Evolutionary conservation across 306 rosid species (phyloP).

Genomic region (Prunus padus): DNA sequence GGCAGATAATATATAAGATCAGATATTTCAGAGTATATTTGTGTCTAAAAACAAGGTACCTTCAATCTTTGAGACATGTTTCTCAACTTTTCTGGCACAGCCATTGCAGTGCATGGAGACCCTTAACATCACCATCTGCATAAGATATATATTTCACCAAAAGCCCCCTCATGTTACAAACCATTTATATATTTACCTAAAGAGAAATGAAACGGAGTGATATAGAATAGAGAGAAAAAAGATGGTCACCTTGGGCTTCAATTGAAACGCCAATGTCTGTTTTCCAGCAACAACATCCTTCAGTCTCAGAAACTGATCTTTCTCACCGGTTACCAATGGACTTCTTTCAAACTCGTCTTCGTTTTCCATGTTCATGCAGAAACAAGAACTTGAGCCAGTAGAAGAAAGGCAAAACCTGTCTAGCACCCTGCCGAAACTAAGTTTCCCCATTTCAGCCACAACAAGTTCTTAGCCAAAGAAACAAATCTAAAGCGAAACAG

Average conservation of each 20-base stretch:
- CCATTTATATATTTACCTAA: neutral
- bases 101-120: slow-evolving; percentile 97
- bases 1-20: too few species aligned
- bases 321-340: slow-evolving; percentile 46
- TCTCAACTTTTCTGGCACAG: slow-evolving; percentile 90
- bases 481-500: slow-evolving; percentile 29
- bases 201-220: neutral
- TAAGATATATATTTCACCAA: neutral
- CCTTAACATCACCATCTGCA: slow-evolving; percentile 73
- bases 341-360: slow-evolving; percentile 61
- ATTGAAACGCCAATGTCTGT: slow-evolving; percentile 85
- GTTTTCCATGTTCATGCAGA: slow-evolving; percentile 54
- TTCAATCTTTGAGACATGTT: slow-evolving; percentile 77
- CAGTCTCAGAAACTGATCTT: slow-evolving; percentile 48
- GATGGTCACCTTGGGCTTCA: slow-evolving; percentile 72
- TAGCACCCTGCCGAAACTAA: slow-evolving; percentile 55
- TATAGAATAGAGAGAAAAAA: neutral
- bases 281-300: slow-evolving; percentile 76
- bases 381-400: slow-evolving; percentile 52
- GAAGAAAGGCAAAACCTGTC: slow-evolving; percentile 59
- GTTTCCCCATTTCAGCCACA: slow-evolving; percentile 62
- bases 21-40: too few species aligned
- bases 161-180: neutral
- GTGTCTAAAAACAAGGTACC: slow-evolving; percentile 36
- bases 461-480: slow-evolving; percentile 1